phyloP scores from a whole-genome alignment of 2,329 filamentous ascomycete genomes.

The Falciphora oryzae region DNA sequence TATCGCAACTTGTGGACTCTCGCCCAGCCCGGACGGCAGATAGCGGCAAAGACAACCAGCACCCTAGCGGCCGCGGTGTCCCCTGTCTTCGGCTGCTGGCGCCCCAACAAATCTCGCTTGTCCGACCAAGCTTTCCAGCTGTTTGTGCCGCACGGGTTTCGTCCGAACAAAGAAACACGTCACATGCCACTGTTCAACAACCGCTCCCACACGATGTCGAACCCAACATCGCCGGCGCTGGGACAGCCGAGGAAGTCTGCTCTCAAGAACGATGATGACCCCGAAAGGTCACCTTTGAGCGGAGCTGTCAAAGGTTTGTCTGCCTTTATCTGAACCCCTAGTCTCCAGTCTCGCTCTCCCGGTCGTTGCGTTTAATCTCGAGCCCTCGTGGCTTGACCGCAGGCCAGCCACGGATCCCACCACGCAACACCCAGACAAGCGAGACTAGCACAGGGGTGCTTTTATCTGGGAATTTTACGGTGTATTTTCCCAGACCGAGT shows the following conservation, averaged over 20 bases:
- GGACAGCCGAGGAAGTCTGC: conserved; percentile 21
- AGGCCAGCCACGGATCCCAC: background rate
- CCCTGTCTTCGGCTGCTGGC: background rate
- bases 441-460: background rate
- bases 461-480: no score
- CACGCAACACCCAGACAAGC: background rate
- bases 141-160: background rate
- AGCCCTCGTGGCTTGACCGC: background rate
- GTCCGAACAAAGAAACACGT: background rate
- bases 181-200: background rate
- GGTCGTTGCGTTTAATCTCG: background rate
- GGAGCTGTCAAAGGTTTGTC: conserved; percentile 39
- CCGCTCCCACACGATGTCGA: conserved; percentile 9
- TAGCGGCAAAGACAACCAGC: background rate
- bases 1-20: background rate
- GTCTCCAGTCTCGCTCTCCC: background rate
- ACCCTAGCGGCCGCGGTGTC: background rate
- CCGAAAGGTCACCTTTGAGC: conserved; percentile 30
- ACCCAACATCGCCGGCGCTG: conserved; percentile 11
- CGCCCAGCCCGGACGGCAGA: background rate
- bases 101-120: background rate
- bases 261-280: conserved; percentile 37
- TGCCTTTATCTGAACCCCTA: conserved; percentile 19
- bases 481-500: conserved; percentile 1
- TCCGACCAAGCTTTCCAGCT: background rate